Evolutionary conservation across 2,329 filamentous ascomycete genomes (phyloP).

Genomic region (Niveomyces coronatus): DNA sequence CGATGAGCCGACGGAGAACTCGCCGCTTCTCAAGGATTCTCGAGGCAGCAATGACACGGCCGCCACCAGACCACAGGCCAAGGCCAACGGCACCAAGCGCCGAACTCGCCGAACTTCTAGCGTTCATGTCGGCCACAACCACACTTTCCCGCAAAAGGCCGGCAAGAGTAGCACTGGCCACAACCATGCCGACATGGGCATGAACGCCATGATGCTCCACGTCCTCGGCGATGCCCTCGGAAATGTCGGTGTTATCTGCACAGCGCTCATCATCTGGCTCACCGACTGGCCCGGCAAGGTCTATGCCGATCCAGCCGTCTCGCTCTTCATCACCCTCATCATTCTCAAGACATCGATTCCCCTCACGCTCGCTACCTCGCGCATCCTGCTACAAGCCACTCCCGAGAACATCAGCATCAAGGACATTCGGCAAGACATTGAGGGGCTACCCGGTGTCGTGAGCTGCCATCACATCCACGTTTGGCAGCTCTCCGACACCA

Average conservation of each 20-base stretch:
- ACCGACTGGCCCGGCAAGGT: slow-evolving; percentile 70
- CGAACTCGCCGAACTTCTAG: slow-evolving; percentile 36
- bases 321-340: slow-evolving; percentile 81
- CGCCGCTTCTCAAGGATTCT: slow-evolving; percentile 35
- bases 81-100: slow-evolving; percentile 17
- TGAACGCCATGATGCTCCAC: slow-evolving; percentile 74
- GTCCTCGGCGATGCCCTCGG: slow-evolving; percentile 76
- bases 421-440: slow-evolving; percentile 87
- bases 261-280: slow-evolving; percentile 84
- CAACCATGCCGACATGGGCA: slow-evolving; percentile 83
- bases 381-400: slow-evolving; percentile 89
- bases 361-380: slow-evolving; percentile 66
- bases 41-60: slow-evolving; percentile 20
- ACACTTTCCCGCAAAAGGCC: slow-evolving; percentile 60
- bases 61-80: slow-evolving; percentile 14
- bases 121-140: slow-evolving; percentile 65
- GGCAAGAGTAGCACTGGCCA: slow-evolving; percentile 57
- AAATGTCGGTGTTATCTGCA: slow-evolving; percentile 75
- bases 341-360: slow-evolving; percentile 66
- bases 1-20: slow-evolving; percentile 32
- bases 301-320: slow-evolving; percentile 88
- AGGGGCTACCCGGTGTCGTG: slow-evolving; percentile 71
- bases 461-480: slow-evolving; percentile 95
- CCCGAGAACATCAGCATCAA: slow-evolving; percentile 80
- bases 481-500: slow-evolving; percentile 94